phyloP scores from a whole-genome alignment of 2,329 filamentous ascomycete genomes.

The Pestalotiopsis sp. region DNA sequence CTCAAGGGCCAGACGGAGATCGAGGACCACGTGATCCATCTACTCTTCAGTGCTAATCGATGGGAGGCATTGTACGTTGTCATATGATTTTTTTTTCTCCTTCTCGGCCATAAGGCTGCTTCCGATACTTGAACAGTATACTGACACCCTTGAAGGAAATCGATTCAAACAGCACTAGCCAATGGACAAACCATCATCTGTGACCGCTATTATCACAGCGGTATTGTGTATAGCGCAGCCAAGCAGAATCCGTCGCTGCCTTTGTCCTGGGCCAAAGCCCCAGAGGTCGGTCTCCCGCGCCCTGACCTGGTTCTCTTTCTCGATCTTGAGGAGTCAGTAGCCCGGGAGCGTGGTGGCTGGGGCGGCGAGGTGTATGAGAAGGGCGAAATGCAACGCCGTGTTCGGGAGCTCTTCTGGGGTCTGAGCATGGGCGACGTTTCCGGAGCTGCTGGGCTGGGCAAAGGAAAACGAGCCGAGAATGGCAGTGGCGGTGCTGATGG shows the following conservation, averaged over 20 bases:
- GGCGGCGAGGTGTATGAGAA: slow-evolving; percentile 90
- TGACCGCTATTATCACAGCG: slow-evolving; percentile 94
- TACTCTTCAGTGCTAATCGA: slow-evolving; percentile 87
- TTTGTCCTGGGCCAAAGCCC: slow-evolving; percentile 79
- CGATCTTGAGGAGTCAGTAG: slow-evolving; percentile 74
- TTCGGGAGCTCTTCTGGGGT: slow-evolving; percentile 73
- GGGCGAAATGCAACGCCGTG: slow-evolving; percentile 77
- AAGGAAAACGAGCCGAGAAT: slow-evolving; percentile 16
- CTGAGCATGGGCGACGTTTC: slow-evolving; percentile 51
- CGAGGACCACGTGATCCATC: slow-evolving; percentile 87
- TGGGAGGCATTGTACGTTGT: slow-evolving; percentile 71
- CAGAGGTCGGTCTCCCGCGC: slow-evolving; percentile 83
- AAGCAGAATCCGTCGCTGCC: slow-evolving; percentile 74
- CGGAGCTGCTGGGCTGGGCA: slow-evolving; percentile 23
- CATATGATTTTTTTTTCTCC: not conserved
- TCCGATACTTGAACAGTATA: not conserved
- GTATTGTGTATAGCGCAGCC: slow-evolving; percentile 89
- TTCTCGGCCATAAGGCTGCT: not conserved
- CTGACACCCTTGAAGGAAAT: slow-evolving; percentile 40
- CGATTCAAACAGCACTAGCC: slow-evolving; percentile 57
- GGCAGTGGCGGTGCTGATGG: slow-evolving; percentile 16
- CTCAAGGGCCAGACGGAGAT: slow-evolving; percentile 72
- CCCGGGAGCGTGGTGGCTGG: slow-evolving; percentile 79
- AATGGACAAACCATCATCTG: slow-evolving; percentile 77
- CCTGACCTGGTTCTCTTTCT: slow-evolving; percentile 90